phyloP scores from a whole-genome alignment of 257 asterid species.

The Solanum arcanum region DNA sequence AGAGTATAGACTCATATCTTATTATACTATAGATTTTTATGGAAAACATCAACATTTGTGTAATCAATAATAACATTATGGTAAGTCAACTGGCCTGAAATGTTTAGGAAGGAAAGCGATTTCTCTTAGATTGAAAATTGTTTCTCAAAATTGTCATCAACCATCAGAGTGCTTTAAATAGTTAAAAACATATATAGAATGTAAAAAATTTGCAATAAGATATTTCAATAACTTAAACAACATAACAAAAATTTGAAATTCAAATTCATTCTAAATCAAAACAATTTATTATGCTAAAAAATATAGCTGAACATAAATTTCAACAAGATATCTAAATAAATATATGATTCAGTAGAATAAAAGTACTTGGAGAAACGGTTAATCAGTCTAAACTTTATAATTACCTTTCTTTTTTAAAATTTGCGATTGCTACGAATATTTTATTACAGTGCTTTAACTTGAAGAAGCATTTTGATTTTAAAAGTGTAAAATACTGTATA shows the following conservation, averaged over 20 bases:
- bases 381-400: too few relatives aligned
- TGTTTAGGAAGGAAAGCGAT: not conserved
- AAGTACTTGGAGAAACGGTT: too few relatives aligned
- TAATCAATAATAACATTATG: not conserved
- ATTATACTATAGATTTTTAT: not conserved
- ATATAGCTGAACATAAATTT: not conserved
- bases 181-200: not conserved
- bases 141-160: not conserved
- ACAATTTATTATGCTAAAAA: not conserved
- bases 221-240: not conserved
- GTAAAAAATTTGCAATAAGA: not conserved
- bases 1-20: not conserved
- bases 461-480: too few relatives aligned
- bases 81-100: not conserved
- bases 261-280: not conserved
- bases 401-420: too few relatives aligned
- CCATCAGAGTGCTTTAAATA: not conserved
- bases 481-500: too few relatives aligned
- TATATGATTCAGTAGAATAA: not conserved
- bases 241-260: too few relatives aligned
- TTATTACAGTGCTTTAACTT: too few relatives aligned
- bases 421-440: too few relatives aligned
- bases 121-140: not conserved
- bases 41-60: not conserved
- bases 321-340: not conserved